Evolutionary conservation across 495 filamentous ascomycete species (phyloP).

Genomic region (Aspergillus kassunensis): DNA sequence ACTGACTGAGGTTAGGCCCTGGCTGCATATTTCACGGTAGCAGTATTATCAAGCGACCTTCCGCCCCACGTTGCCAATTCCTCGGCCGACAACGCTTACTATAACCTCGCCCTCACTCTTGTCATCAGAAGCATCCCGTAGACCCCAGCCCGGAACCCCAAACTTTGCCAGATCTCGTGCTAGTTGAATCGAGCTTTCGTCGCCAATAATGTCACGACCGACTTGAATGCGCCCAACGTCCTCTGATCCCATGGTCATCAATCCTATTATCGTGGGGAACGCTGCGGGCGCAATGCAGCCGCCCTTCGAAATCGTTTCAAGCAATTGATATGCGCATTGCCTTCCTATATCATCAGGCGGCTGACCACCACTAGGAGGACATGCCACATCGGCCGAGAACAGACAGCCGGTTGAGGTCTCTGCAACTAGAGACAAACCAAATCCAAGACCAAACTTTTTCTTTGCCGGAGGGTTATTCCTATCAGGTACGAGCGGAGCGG

Average conservation of each 20-base stretch:
- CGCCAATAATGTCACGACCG: constrained; percentile 69
- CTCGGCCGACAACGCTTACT: constrained; percentile 86
- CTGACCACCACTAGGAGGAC: constrained; percentile 73
- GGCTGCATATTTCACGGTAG: neutral
- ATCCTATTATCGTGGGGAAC: constrained; percentile 64
- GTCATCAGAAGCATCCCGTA: constrained; percentile 67
- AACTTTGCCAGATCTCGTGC: constrained; percentile 81
- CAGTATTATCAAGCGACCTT: constrained; percentile 71
- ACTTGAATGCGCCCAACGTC: constrained; percentile 63
- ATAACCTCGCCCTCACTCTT: constrained; percentile 68
- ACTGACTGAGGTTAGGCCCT: too few relatives aligned
- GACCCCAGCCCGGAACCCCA: constrained; percentile 80
- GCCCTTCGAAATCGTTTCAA: constrained; percentile 76
- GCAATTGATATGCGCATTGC: constrained; percentile 80
- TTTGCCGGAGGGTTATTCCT: constrained; percentile 57
- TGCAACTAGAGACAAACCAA: constrained; percentile 83
- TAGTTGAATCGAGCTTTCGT: constrained; percentile 71
- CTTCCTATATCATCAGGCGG: constrained; percentile 87
- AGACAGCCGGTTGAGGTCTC: constrained; percentile 82
- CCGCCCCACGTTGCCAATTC: constrained; percentile 91
- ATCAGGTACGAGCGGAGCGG: constrained; percentile 67
- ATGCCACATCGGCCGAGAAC: constrained; percentile 82
- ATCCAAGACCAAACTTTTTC: constrained; percentile 76
- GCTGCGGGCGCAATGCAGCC: constrained; percentile 74
- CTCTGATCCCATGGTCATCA: constrained; percentile 94